These are phyloP conservation scores for Flaveria trinervia DNA, from an alignment of 129 eudicot species.

Conservation along the genomic window DNA sequence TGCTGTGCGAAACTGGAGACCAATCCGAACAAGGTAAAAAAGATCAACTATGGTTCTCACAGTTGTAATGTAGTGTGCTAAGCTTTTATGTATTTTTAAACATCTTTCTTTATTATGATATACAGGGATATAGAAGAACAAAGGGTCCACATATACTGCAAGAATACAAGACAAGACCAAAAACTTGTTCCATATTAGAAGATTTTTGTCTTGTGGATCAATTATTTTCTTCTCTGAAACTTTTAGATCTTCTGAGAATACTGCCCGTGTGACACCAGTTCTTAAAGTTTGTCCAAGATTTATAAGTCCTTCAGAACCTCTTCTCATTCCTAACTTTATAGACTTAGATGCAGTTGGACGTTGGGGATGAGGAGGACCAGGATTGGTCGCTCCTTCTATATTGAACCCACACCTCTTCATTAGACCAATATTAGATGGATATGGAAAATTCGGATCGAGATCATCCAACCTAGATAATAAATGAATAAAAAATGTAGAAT, in stretches of 20 bases:
- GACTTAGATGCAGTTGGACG: slow-evolving; percentile 59
- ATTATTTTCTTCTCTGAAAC: slow-evolving; percentile 76
- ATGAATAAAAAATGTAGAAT: slow-evolving; percentile 5
- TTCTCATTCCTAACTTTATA: slow-evolving; percentile 56
- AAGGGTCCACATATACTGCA: slow-evolving; percentile 87
- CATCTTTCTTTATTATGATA: slow-evolving; percentile 51
- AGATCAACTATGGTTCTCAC: slow-evolving; percentile 68
- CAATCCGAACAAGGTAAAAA: slow-evolving; percentile 68
- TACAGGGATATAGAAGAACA: slow-evolving; percentile 84
- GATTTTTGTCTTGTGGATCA: slow-evolving; percentile 93
- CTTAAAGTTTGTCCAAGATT: slow-evolving; percentile 62
- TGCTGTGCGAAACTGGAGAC: slow-evolving; percentile 87
- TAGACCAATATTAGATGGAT: slow-evolving; percentile 42
- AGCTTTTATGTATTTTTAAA: slow-evolving; percentile 61
- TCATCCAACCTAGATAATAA: slow-evolving; percentile 44
- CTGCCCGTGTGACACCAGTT: slow-evolving; percentile 73
- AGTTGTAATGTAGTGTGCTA: slow-evolving; percentile 73
- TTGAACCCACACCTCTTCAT: slow-evolving; percentile 60
- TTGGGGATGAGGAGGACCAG: slow-evolving; percentile 33
- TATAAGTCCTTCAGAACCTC: slow-evolving; percentile 79
- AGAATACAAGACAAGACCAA: slow-evolving; percentile 78
- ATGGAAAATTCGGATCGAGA: slow-evolving; percentile 43
- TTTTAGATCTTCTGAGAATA: slow-evolving; percentile 87
- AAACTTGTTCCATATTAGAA: slow-evolving; percentile 79
- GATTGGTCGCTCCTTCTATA: slow-evolving; percentile 50